Conservation (phyloP, 75 land plant species). For the Ceratopteris richardii region DNA sequence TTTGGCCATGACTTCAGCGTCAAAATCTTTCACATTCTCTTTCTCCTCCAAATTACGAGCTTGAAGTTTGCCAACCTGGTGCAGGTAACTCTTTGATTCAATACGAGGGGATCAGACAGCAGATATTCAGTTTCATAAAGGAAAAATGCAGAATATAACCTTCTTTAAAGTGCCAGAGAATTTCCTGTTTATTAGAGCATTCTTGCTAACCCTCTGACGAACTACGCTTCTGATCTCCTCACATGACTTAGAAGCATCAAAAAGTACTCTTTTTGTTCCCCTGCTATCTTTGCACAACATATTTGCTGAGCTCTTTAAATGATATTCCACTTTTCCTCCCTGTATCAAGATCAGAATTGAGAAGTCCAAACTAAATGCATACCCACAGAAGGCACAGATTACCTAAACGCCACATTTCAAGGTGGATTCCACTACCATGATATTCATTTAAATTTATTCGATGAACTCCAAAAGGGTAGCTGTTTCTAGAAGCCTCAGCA, state of each 20-base stretch:
- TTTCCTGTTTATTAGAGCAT: background rate
- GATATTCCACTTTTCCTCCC: background rate
- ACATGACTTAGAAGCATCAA: background rate
- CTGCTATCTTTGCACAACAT: background rate
- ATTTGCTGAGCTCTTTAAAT: background rate
- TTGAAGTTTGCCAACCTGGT: background rate
- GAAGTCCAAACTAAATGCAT: no score
- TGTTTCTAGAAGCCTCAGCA: no score
- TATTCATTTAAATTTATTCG: no score
- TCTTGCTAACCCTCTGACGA: background rate
- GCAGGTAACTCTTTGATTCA: background rate
- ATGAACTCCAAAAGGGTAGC: no score
- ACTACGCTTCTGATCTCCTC: background rate
- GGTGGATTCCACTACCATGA: no score
- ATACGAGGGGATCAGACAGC: background rate
- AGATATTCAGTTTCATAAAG: background rate
- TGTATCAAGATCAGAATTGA: background rate
- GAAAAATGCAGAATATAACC: background rate
- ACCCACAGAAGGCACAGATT: no score
- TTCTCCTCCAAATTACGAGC: background rate
- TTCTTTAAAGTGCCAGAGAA: background rate
- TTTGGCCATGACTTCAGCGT: background rate
- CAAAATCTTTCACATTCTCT: background rate
- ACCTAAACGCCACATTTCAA: no score
- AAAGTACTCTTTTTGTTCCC: slow-evolving; percentile 1